Conservation (phyloP, 805 yeast species). For the Kurtzmaniella fragi region DNA sequence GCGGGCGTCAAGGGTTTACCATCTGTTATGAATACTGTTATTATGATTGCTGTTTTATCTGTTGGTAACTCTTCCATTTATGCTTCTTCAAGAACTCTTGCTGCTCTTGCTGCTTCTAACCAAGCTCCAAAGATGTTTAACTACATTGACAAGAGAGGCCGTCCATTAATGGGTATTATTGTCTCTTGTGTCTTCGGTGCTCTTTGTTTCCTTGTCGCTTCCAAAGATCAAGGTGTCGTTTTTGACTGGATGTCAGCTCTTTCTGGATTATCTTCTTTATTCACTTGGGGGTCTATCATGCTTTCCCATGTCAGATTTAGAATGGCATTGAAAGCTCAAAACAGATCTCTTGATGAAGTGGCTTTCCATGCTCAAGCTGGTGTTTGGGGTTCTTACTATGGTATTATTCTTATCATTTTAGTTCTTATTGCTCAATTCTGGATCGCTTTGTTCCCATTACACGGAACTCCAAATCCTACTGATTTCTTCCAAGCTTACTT, state of each 20-base stretch:
- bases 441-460: conserved; percentile 37
- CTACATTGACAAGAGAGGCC: conserved; percentile 71
- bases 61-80: conserved; percentile 72
- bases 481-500: conserved; percentile 33
- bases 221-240: conserved; percentile 34
- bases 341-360: conserved; percentile 32
- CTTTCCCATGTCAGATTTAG: conserved; percentile 37
- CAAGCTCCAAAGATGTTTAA: conserved; percentile 57
- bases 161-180: conserved; percentile 67
- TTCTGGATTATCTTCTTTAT: conserved; percentile 37
- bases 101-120: conserved; percentile 62
- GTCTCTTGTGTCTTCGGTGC: conserved; percentile 52
- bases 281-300: conserved; percentile 38
- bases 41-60: conserved; percentile 62
- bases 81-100: conserved; percentile 65
- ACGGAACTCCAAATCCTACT: conserved; percentile 30
- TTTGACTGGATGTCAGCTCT: conserved; percentile 38
- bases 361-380: conserved; percentile 35
- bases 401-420: conserved; percentile 25
- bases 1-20: conserved; percentile 68
- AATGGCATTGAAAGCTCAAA: conserved; percentile 28
- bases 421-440: conserved; percentile 40
- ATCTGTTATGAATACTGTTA: conserved; percentile 65
- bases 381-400: conserved; percentile 29
- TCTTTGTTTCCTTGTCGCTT: conserved; percentile 48